phyloP scores from a whole-genome alignment of 2,329 filamentous ascomycete species.

The Ceratocystis destructans region DNA sequence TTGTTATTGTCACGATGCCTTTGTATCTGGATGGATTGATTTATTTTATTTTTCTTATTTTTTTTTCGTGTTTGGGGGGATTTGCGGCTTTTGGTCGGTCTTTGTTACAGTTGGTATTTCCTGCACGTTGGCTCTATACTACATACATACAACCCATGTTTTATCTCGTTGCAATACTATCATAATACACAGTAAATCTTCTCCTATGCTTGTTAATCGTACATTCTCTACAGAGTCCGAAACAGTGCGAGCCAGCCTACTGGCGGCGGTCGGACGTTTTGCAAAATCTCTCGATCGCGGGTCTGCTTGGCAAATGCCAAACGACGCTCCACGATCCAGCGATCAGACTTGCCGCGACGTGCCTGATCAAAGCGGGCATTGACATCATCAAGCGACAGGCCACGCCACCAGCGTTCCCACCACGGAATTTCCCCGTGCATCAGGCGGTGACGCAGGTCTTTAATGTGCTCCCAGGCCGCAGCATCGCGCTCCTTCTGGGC shows the following conservation, averaged over 20 bases:
- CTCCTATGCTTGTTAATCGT: neutral
- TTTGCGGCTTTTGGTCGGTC: neutral
- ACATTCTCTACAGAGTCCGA: slow-evolving; percentile 11
- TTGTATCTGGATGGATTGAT: neutral
- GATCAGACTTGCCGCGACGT: slow-evolving; percentile 41
- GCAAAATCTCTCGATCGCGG: slow-evolving; percentile 39
- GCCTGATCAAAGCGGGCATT: slow-evolving; percentile 25
- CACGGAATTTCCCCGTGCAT: slow-evolving; percentile 16
- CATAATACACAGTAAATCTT: neutral
- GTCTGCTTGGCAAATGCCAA: slow-evolving; percentile 22
- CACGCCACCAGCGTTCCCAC: slow-evolving; percentile 21
- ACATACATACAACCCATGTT: neutral
- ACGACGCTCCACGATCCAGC: slow-evolving; percentile 38
- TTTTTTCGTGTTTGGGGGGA: neutral
- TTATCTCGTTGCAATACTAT: neutral
- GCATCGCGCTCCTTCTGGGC: slow-evolving; percentile 42
- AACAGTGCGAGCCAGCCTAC: slow-evolving; percentile 29
- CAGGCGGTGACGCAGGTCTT: slow-evolving; percentile 24
- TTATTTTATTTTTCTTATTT: neutral
- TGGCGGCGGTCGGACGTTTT: slow-evolving; percentile 32
- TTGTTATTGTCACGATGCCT: neutral
- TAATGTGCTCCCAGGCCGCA: slow-evolving; percentile 27
- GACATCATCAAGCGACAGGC: slow-evolving; percentile 31
- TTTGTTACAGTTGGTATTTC: neutral
- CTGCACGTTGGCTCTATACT: neutral